phyloP scores from a whole-genome alignment of 2,329 filamentous ascomycete genomes.

The Neonectria faginata region DNA sequence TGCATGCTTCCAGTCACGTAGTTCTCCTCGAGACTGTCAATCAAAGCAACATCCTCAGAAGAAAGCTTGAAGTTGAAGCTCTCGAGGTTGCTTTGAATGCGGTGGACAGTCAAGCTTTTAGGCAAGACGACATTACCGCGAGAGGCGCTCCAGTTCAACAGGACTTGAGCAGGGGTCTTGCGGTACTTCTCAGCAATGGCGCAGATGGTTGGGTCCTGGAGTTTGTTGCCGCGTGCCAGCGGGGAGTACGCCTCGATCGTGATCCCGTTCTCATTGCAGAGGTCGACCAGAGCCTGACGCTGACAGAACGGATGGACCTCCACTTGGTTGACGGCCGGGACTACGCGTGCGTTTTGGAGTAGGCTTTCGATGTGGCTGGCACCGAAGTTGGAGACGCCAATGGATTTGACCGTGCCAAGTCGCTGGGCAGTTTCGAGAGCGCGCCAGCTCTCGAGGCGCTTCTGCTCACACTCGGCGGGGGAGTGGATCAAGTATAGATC shows the following conservation, averaged over 20 bases:
- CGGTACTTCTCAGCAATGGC: slow-evolving; percentile 75
- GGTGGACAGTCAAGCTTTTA: slow-evolving; percentile 74
- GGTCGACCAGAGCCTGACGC: slow-evolving; percentile 68
- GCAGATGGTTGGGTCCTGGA: slow-evolving; percentile 70
- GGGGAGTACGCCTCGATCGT: slow-evolving; percentile 67
- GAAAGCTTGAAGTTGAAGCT: slow-evolving; percentile 72
- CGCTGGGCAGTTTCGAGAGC: slow-evolving; percentile 75
- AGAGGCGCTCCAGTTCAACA: slow-evolving; percentile 84
- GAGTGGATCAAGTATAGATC: slow-evolving; percentile 76
- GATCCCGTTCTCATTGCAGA: slow-evolving; percentile 67
- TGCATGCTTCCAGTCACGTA: slow-evolving; percentile 72
- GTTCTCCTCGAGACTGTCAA: slow-evolving; percentile 76
- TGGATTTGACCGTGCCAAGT: slow-evolving; percentile 73
- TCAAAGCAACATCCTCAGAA: slow-evolving; percentile 67
- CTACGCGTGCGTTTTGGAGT: slow-evolving; percentile 66
- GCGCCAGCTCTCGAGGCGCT: slow-evolving; percentile 78
- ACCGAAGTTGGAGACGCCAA: slow-evolving; percentile 85
- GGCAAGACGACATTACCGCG: slow-evolving; percentile 79
- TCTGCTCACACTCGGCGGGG: slow-evolving; percentile 75
- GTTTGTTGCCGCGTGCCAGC: slow-evolving; percentile 53
- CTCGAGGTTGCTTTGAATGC: slow-evolving; percentile 75
- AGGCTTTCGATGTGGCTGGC: slow-evolving; percentile 69
- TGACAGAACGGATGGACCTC: slow-evolving; percentile 82
- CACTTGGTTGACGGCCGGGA: slow-evolving; percentile 81
- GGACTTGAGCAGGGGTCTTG: slow-evolving; percentile 78